Base-by-base conservation (phyloP, 305 asterid genomes). In the Fraxinus dipetala region DNA sequence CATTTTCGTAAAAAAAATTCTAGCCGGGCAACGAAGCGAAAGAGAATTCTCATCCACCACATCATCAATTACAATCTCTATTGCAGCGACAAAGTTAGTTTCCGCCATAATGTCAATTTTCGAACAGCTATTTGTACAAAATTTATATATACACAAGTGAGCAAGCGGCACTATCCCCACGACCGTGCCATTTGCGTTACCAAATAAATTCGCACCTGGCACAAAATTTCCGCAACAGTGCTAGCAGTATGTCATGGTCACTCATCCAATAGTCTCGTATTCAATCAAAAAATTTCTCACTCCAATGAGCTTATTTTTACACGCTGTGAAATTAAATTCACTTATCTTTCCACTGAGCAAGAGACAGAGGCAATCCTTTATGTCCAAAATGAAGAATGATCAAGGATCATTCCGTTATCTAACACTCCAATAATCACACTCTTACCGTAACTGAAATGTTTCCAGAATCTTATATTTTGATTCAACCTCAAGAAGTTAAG, bases 251-350 rank as follows among this genome's bases (percentile, higher is more conserved):
- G 70, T 82, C 95, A 48, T 91, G 95, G 0, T 95, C 94, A 13
- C 0, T 43, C 77, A 9, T 92, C 93, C 0, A 70, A 6, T 0
- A 90, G 85, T 81, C 0, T 80, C 85, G 1, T 77, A 8, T 2
- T 77, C 83, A 0, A 6, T 2, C 5, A n/a, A 35, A 48, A 85
- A 88, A 10, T 4, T 14, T 7, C 97, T 88, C 0, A 89, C 94
- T 7, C 94, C 91, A 20, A 92, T 90, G 20, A 92, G 75, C 83
- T 90, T 92, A 43, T 91, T 92, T 63, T 92, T 92, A 67, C 93
- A 87, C 6, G 10, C 20, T 0, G 61, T 18, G 11, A 83, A 26
- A 61, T 34, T 75, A 43, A 88, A 83, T 28, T 89, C 82, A 92
- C 4, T 1, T 32, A 8, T 93, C 94, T 7, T 84, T 86, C 94